phyloP scores from a whole-genome alignment of 805 yeast species.

The Dipodascus geniculatus region DNA sequence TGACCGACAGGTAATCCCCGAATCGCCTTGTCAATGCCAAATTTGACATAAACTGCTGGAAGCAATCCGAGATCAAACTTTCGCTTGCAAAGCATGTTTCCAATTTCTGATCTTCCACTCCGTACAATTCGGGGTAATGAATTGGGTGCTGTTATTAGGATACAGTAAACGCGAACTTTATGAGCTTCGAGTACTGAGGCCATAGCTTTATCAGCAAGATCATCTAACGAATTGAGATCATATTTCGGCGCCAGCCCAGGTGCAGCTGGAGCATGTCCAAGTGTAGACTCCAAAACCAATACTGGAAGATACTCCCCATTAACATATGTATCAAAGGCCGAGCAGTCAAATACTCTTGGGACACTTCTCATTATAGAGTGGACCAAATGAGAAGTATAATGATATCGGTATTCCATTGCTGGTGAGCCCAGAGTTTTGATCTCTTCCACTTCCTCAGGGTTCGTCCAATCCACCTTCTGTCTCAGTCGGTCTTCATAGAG shows the following conservation, averaged over 20 bases:
- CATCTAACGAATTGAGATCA: conserved; percentile 30
- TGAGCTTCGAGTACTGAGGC: conserved; percentile 44
- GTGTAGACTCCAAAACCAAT: conserved; percentile 66
- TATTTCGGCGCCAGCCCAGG: conserved; percentile 32
- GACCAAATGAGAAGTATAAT: conserved; percentile 78
- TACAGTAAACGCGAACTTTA: conserved; percentile 68
- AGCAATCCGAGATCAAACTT: conserved; percentile 70
- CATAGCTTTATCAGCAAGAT: conserved; percentile 37
- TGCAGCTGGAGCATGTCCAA: conserved; percentile 31
- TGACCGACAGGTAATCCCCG: conserved; percentile 61
- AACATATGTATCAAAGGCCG: conserved; percentile 75
- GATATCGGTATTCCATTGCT: conserved; percentile 37
- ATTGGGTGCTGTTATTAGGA: conserved; percentile 67
- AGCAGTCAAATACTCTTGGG: conserved; percentile 73
- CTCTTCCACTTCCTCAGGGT: conserved; percentile 1
- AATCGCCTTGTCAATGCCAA: conserved; percentile 52
- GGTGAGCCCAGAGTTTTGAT: background rate
- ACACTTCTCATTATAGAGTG: conserved; percentile 75
- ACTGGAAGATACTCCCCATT: conserved; percentile 77
- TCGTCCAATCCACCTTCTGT: conserved; percentile 33
- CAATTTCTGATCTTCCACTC: conserved; percentile 84
- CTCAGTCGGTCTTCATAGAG: conserved; percentile 83
- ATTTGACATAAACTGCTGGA: conserved; percentile 71
- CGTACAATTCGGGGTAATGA: conserved; percentile 73
- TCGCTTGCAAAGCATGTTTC: conserved; percentile 74